These are phyloP conservation scores for Rubia peregrina DNA, from an alignment of 305 asterid species.

Conservation along the genomic window DNA sequence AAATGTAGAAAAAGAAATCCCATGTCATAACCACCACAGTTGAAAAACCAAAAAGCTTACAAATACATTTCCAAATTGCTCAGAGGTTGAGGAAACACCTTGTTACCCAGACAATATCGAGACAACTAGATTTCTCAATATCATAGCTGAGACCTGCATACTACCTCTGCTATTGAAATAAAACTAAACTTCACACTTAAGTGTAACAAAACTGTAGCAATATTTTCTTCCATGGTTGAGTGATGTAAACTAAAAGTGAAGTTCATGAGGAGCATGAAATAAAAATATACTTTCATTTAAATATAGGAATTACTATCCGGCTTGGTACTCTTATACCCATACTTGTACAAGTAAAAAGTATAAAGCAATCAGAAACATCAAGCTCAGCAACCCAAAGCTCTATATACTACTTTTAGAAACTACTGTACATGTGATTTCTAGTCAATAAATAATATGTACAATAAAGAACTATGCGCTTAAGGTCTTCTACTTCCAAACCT, in stretches of 20 bases:
- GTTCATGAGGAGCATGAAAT: background rate
- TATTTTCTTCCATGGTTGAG: background rate
- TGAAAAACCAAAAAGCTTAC: background rate
- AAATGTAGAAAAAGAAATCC: background rate
- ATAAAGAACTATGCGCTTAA: slow-evolving; percentile 16
- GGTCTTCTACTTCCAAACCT: slow-evolving; percentile 87
- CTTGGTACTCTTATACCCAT: slow-evolving; percentile 7
- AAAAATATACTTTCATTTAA: slow-evolving; percentile 13
- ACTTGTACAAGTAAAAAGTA: slow-evolving; percentile 11
- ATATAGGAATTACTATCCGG: background rate
- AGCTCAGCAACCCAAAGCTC: slow-evolving; percentile 8
- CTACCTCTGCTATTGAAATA: background rate
- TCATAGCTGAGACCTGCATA: background rate
- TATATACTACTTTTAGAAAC: slow-evolving; percentile 10
- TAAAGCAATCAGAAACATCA: background rate
- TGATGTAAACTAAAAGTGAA: background rate
- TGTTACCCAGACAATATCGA: background rate
- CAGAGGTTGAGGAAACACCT: background rate
- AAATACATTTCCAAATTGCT: background rate
- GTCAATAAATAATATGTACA: slow-evolving; percentile 35
- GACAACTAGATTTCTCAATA: background rate
- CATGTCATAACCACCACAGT: slow-evolving; percentile 1
- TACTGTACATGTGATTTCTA: slow-evolving; percentile 31
- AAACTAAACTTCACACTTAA: background rate
- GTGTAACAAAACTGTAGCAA: background rate